Evolutionary conservation across 1,284 basidiomycete genomes (phyloP), one percentile per base, ranked within the genome.

Genomic region (Moesziomyces globuligerus): DNA sequence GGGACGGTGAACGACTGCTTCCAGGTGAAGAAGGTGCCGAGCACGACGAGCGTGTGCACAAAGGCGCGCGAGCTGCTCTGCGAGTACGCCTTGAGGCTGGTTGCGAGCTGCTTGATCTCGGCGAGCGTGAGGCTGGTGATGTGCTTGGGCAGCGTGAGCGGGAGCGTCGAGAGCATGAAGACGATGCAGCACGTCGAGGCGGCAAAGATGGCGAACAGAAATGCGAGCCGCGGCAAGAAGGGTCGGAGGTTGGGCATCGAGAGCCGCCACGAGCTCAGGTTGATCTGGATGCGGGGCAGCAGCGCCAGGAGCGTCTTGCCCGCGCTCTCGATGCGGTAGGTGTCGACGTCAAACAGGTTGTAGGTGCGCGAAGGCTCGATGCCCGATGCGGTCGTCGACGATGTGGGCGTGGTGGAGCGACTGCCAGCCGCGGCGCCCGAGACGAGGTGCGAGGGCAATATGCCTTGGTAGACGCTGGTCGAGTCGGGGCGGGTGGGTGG

Each of bases 1-100:
- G 80, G 80, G 0, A 81, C 66, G 11, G 70, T 79, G 37, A 80
- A 81, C 4, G 79, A 72, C 68, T 81, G 80, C 60, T 81, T 80
- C 78, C 78, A 81, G 11, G 70, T 72, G 48, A 81, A 81, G 41
- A 81, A 74, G n/a, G 62, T 40, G 18, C 66, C 62, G 13, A 81
- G 49, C 24, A 81, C 80, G 21, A 76, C 28, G 21, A 79, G 65
- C 11, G 78, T 79, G 48, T 81, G 80, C n/a, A 55, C 18, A 37
- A 64, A 71, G 3, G 76, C 75, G 23, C 34, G 44, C 28, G 26
- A 39, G 41, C 58, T 72, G 57, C 68, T 70, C 48, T 69, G 51
- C 21, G 77, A 65, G 37, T 82, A 82, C 17, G 40, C 38, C 54
- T 72, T 66, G n/a, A 82, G 66, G 20, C 55, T 56, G 37, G 66